Evolutionary conservation across 305 asterid genomes (phyloP).

Genomic region (Ajuga reptans): DNA sequence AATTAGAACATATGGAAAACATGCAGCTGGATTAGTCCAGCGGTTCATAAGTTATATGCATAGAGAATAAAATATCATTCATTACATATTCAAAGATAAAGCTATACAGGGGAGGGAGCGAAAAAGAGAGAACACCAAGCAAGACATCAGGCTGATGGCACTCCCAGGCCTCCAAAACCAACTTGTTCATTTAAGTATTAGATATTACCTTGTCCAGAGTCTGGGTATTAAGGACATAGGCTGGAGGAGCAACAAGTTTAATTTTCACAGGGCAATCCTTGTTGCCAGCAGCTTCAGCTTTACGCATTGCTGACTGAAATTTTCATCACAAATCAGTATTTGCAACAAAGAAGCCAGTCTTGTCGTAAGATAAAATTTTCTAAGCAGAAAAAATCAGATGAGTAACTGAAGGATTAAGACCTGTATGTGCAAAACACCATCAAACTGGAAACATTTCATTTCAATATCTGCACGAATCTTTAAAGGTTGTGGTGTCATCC

Average conservation of each 20-base stretch:
- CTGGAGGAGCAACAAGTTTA: conserved; percentile 95
- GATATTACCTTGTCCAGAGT: conserved; percentile 86
- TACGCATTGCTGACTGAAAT: conserved; percentile 86
- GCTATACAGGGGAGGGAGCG: background rate
- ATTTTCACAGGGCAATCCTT: conserved; percentile 88
- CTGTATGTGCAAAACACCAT: conserved; percentile 91
- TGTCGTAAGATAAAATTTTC: background rate
- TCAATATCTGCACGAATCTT: conserved; percentile 86
- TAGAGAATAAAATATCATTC: background rate
- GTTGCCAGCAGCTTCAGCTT: conserved; percentile 98
- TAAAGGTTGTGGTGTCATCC: conserved; percentile 93
- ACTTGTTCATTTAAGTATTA: background rate
- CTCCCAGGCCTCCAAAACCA: background rate
- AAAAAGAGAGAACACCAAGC: background rate
- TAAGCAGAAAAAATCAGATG: conserved; percentile 3
- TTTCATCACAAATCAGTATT: conserved; percentile 12
- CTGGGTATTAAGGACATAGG: conserved; percentile 89
- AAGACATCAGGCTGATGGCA: background rate
- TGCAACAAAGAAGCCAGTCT: background rate
- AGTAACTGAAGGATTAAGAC: conserved; percentile 27
- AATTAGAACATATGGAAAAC: background rate
- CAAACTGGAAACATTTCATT: conserved; percentile 92
- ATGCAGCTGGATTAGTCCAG: background rate
- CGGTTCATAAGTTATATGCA: background rate
- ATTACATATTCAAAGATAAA: background rate